phyloP scores from a whole-genome alignment of 306 rosid genomes.

The Rubus idaeus region DNA sequence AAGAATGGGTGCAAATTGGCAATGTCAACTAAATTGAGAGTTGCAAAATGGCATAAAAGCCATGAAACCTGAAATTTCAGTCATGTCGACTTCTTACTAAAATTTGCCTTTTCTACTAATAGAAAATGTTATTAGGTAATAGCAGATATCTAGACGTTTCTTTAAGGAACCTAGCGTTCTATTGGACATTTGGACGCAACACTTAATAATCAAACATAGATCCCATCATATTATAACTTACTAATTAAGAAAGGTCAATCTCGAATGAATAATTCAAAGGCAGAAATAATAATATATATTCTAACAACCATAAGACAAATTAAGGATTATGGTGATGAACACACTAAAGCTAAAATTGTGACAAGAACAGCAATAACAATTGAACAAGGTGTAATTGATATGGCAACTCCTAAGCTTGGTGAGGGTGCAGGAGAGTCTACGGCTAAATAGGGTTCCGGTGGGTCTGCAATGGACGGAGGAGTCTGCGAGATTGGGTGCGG shows the following conservation, averaged over 20 bases:
- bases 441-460: slow-evolving; percentile 36
- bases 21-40: no score
- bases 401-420: slow-evolving; percentile 24
- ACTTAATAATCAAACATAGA: slow-evolving; percentile 5
- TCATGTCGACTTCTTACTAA: no score
- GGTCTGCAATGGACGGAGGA: slow-evolving; percentile 36
- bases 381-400: slow-evolving; percentile 24
- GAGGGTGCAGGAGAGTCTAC: slow-evolving; percentile 34
- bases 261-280: neutral
- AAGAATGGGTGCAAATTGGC: no score
- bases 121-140: neutral
- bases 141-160: neutral
- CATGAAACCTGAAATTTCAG: no score
- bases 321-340: slow-evolving; percentile 11
- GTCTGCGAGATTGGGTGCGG: slow-evolving; percentile 34
- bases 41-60: no score
- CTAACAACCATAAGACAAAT: neutral
- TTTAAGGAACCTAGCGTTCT: neutral
- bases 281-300: neutral
- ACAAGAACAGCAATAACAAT: slow-evolving; percentile 23
- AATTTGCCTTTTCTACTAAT: no score
- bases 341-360: slow-evolving; percentile 25
- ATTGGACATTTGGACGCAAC: no score
- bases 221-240: neutral
- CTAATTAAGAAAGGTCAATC: neutral